Percentiles rank a stretch among this genome's conserved stretches.
phyloP scores from a whole-genome alignment of 768 basidiomycete species.

The Psilocybe tampanensis region DNA sequence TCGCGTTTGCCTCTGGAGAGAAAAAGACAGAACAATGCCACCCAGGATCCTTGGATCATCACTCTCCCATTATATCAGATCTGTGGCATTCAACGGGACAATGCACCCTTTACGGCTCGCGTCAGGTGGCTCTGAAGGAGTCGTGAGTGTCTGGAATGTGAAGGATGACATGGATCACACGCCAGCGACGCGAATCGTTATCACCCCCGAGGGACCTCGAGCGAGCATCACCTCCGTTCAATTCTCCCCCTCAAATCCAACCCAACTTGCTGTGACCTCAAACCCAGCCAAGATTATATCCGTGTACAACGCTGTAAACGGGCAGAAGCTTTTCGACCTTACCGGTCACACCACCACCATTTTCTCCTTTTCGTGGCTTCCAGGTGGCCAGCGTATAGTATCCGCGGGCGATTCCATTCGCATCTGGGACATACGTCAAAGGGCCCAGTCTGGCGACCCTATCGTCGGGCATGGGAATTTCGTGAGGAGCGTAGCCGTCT shows the following conservation, averaged over 20 bases:
- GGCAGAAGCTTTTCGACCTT: neutral
- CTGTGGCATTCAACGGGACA: constrained; percentile 2
- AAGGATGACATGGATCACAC: neutral
- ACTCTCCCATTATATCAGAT: no score
- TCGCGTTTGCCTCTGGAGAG: constrained; percentile 5
- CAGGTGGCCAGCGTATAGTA: constrained; percentile 1
- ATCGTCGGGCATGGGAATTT: constrained; percentile 1
- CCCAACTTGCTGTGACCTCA: neutral
- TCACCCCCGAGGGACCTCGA: no score
- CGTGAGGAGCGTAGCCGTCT: constrained; percentile 4
- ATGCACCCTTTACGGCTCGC: constrained; percentile 2
- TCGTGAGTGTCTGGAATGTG: constrained; percentile 6
- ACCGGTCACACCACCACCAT: neutral
- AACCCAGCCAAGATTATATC: constrained; percentile 2
- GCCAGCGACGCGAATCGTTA: neutral
- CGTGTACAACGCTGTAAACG: constrained; percentile 3
- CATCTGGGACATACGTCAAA: constrained; percentile 3
- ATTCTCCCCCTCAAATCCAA: constrained; percentile 2
- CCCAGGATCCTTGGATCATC: neutral
- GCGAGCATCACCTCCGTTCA: neutral
- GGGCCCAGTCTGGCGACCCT: constrained; percentile 6
- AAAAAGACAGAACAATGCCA: neutral
- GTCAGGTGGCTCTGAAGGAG: constrained; percentile 4
- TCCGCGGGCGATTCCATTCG: constrained; percentile 3
- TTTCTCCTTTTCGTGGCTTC: constrained; percentile 4